Evolutionary conservation across 768 basidiomycete species (phyloP).

Genomic region (Macrolepiota albuminosa): DNA sequence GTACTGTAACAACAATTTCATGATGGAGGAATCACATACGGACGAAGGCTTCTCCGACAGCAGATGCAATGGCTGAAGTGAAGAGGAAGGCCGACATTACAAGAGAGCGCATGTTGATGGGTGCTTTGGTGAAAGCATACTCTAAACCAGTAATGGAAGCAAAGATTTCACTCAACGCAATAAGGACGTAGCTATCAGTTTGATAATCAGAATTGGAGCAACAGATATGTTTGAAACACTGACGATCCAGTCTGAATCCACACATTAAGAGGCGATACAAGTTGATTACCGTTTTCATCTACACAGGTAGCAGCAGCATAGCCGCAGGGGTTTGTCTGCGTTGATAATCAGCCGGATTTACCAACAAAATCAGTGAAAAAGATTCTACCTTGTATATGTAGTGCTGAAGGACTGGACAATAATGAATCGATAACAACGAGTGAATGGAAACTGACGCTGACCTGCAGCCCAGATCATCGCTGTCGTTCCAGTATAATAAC

Average conservation of each 20-base stretch:
- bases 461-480: conserved; percentile 64
- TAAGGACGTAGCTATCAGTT: conserved; percentile 47
- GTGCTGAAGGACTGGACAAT: conserved; percentile 54
- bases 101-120: conserved; percentile 81
- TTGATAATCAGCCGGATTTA: conserved; percentile 19
- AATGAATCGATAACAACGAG: not conserved
- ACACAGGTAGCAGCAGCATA: conserved; percentile 49
- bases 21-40: conserved; percentile 33
- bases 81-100: conserved; percentile 71
- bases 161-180: conserved; percentile 72
- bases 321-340: conserved; percentile 44
- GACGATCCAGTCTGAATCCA: conserved; percentile 73
- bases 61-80: conserved; percentile 54
- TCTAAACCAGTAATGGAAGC: conserved; percentile 81
- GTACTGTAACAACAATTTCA: no score
- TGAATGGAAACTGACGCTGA: conserved; percentile 21
- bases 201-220: not conserved
- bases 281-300: conserved; percentile 30
- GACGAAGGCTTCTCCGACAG: conserved; percentile 68
- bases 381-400: conserved; percentile 59
- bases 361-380: conserved; percentile 29
- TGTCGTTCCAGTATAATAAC: conserved; percentile 50
- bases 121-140: conserved; percentile 88
- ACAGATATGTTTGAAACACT: conserved; percentile 16
- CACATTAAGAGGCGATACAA: conserved; percentile 61